These are phyloP conservation scores for Kazachstania kunashirensis DNA, from an alignment of 805 yeast species.

Conservation along the genomic window DNA sequence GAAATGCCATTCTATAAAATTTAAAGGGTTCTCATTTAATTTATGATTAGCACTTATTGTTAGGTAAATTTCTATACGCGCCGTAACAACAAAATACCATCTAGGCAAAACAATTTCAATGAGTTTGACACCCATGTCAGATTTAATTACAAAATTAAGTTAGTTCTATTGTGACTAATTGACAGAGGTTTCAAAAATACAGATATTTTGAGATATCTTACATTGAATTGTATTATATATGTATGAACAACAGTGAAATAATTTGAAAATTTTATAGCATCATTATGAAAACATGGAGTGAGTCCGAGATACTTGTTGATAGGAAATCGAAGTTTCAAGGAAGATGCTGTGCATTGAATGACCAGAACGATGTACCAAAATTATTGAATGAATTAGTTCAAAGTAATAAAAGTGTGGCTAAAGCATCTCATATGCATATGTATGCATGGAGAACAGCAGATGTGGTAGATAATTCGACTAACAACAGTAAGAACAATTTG, in stretches of 20 bases:
- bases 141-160: too few species aligned
- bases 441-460: slow-evolving; percentile 59
- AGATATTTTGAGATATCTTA: too few species aligned
- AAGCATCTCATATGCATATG: slow-evolving; percentile 66
- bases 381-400: slow-evolving; percentile 35
- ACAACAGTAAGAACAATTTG: slow-evolving; percentile 3
- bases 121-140: too few species aligned
- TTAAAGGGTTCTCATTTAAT: too few species aligned
- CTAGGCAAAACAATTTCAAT: too few species aligned
- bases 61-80: too few species aligned
- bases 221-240: too few species aligned
- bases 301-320: slow-evolving; percentile 34
- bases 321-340: slow-evolving; percentile 63
- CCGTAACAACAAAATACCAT: too few species aligned
- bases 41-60: too few species aligned
- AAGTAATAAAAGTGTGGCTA: slow-evolving; percentile 39
- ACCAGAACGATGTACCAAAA: slow-evolving; percentile 35
- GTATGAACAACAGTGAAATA: not conserved
- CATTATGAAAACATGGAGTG: slow-evolving; percentile 30
- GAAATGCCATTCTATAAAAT: too few species aligned
- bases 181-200: too few species aligned
- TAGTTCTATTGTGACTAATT: too few species aligned
- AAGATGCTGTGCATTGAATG: slow-evolving; percentile 36
- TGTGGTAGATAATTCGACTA: not conserved
- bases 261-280: not conserved